These are phyloP conservation scores for Apiospora saccharicola DNA, from an alignment of 2,329 filamentous ascomycete species.

Conservation along the genomic window DNA sequence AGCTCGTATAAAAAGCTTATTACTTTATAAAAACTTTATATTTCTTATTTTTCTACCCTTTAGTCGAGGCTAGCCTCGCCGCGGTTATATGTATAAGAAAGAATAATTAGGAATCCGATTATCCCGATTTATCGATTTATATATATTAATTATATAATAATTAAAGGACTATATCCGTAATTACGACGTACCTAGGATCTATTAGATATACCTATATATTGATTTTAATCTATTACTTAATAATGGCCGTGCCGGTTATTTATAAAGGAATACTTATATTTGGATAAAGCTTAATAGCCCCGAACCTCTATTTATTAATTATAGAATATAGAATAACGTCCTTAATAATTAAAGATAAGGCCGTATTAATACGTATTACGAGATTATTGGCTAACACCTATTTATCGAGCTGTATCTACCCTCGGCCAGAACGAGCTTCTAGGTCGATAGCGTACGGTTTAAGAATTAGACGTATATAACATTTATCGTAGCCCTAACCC, in stretches of 20 bases:
- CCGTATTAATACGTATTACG: not conserved
- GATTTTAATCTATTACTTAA: too few species aligned
- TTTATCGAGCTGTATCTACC: not conserved
- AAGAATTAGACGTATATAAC: not conserved
- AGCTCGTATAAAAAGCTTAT: not conserved
- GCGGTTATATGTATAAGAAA: not conserved
- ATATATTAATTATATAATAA: not conserved
- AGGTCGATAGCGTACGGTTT: not conserved
- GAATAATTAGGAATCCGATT: not conserved
- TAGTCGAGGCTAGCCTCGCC: not conserved
- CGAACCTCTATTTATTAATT: not conserved
- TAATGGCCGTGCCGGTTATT: not conserved
- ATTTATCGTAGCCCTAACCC: not conserved
- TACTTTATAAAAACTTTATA: not conserved
- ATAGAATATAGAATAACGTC: not conserved
- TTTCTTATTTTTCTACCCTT: not conserved
- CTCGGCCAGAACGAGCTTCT: not conserved
- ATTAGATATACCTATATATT: not conserved
- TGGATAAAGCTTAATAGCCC: slow-evolving; percentile 2
- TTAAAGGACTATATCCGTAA: not conserved
- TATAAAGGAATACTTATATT: not conserved
- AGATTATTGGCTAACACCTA: not conserved
- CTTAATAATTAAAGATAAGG: not conserved
- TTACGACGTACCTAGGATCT: not conserved
- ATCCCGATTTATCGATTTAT: not conserved